These are phyloP conservation scores for Pestalotiopsis sp. DNA, from an alignment of 2,329 filamentous ascomycete species.

Conservation along the genomic window DNA sequence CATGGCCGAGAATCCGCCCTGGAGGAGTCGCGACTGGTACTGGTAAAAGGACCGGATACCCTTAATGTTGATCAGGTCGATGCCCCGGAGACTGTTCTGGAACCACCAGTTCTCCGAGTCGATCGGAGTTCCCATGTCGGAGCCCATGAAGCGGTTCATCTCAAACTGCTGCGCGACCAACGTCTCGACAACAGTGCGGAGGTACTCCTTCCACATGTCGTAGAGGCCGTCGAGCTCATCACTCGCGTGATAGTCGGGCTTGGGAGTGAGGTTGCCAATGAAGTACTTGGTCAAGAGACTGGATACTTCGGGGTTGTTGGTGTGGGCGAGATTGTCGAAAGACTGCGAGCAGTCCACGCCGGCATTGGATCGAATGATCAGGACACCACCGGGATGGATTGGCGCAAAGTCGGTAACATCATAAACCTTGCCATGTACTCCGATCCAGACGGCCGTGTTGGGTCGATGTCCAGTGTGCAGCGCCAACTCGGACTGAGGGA, in stretches of 20 bases:
- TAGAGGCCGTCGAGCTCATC: conserved; percentile 48
- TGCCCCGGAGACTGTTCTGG: conserved; percentile 34
- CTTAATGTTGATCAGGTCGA: conserved; percentile 47
- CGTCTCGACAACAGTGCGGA: conserved; percentile 52
- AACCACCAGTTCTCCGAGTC: conserved; percentile 47
- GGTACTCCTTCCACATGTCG: conserved; percentile 53
- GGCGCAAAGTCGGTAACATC: conserved; percentile 56
- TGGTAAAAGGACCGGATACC: conserved; percentile 55
- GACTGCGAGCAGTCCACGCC: conserved; percentile 56
- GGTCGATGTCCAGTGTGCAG: conserved; percentile 53
- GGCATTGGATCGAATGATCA: conserved; percentile 57
- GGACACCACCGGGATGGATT: conserved; percentile 56
- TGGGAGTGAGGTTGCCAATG: conserved; percentile 52
- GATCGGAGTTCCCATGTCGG: conserved; percentile 38
- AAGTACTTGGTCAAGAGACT: conserved; percentile 58
- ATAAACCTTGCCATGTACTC: conserved; percentile 55
- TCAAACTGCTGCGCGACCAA: conserved; percentile 57
- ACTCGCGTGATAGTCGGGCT: conserved; percentile 47
- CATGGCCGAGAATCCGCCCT: conserved; percentile 52
- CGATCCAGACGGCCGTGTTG: conserved; percentile 51
- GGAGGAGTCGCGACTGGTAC: conserved; percentile 54
- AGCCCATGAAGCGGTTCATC: conserved; percentile 52
- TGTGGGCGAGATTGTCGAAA: conserved; percentile 57
- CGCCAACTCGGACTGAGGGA: conserved; percentile 52
- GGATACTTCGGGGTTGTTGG: conserved; percentile 56